Evolutionary conservation across 176 grass and related monocot species (phyloP).

Genomic region (Cymbopogon citratus): DNA sequence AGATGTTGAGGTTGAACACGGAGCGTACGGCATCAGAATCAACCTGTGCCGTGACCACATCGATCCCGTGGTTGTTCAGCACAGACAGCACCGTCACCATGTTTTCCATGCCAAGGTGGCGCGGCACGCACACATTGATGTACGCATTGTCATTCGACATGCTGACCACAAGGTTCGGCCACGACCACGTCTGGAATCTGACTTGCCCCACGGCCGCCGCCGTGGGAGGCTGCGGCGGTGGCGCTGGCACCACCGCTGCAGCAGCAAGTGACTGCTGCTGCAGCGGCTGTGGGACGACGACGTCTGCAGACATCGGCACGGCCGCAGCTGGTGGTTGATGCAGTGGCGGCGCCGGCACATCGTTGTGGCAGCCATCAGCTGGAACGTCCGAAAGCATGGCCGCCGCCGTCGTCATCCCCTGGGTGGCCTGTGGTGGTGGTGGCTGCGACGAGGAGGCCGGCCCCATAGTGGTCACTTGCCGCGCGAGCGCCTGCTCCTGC

Average conservation of each 20-base stretch:
- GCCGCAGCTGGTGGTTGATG: not conserved
- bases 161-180: conserved; percentile 51
- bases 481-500: conserved; percentile 12
- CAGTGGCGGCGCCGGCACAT: not conserved
- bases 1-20: conserved; percentile 51
- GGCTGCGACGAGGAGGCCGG: not conserved
- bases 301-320: too few relatives aligned
- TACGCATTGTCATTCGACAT: conserved; percentile 29
- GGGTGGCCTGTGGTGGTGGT: conserved; percentile 13
- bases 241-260: not conserved
- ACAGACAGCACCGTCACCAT: conserved; percentile 34
- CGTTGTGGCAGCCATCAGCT: not conserved
- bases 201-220: not conserved
- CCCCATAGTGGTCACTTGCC: not conserved
- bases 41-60: conserved; percentile 42
- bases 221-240: not conserved
- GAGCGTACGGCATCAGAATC: not conserved
- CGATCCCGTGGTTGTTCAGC: conserved; percentile 57
- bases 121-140: conserved; percentile 33
- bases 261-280: not conserved
- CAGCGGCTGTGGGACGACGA: too few relatives aligned
- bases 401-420: not conserved
- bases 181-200: conserved; percentile 57
- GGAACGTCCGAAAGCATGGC: not conserved
- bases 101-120: conserved; percentile 10